phyloP scores from a whole-genome alignment of 2,329 filamentous ascomycete species.

The Lasiodiplodia theobromae region DNA sequence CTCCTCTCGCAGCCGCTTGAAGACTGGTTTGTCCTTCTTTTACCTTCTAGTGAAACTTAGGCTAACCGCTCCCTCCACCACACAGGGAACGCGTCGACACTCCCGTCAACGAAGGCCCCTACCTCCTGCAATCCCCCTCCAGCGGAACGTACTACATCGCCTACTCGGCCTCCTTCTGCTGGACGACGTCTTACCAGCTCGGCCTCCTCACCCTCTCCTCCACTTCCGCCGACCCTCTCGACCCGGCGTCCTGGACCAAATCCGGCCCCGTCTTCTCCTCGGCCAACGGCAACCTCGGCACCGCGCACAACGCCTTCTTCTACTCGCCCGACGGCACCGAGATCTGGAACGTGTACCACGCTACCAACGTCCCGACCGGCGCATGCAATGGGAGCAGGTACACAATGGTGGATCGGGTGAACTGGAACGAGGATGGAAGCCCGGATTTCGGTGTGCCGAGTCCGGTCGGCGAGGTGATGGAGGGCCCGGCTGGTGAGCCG shows the following conservation, averaged over 20 bases:
- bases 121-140: conserved; percentile 57
- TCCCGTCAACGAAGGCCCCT: conserved; percentile 64
- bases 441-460: conserved; percentile 58
- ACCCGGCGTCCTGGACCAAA: conserved; percentile 59
- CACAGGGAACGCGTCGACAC: conserved; percentile 53
- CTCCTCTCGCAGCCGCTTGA: conserved; percentile 61
- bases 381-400: conserved; percentile 63
- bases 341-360: conserved; percentile 65
- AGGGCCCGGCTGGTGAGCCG: conserved; percentile 46
- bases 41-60: conserved; percentile 9
- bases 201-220: conserved; percentile 63
- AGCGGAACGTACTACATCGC: conserved; percentile 60
- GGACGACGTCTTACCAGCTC: conserved; percentile 62
- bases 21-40: conserved; percentile 46
- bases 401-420: conserved; percentile 60
- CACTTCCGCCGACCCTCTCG: conserved; percentile 52
- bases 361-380: conserved; percentile 57
- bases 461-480: conserved; percentile 40
- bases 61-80: background rate
- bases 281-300: conserved; percentile 65
- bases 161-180: conserved; percentile 65
- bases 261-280: conserved; percentile 59
- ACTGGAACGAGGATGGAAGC: conserved; percentile 58
- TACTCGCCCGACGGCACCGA: conserved; percentile 61
- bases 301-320: conserved; percentile 65